Conservation (phyloP, 2,329 filamentous ascomycete genomes). For the Blumeria hordei region DNA sequence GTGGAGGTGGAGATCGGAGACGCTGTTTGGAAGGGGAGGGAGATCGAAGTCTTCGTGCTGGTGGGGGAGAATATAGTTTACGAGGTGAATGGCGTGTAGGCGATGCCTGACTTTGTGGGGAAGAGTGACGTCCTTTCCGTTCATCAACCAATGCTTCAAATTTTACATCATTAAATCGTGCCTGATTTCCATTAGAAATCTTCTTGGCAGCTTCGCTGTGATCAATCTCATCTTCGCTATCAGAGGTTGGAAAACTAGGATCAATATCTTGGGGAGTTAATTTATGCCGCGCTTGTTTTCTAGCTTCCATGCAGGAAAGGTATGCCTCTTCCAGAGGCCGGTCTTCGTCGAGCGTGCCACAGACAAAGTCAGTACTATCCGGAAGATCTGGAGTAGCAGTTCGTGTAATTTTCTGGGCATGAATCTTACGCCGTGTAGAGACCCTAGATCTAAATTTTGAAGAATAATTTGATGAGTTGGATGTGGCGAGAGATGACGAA, state of each 20-base stretch:
- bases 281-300: slow-evolving; percentile 58
- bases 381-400: slow-evolving; percentile 60
- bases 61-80: slow-evolving; percentile 30
- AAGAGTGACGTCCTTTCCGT: slow-evolving; percentile 23
- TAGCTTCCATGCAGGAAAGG: slow-evolving; percentile 58
- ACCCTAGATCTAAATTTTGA: no score
- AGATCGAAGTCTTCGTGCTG: slow-evolving; percentile 14
- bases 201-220: neutral
- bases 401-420: slow-evolving; percentile 24
- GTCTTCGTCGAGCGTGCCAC: slow-evolving; percentile 89
- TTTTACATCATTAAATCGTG: slow-evolving; percentile 39
- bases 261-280: slow-evolving; percentile 89
- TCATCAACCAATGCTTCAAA: slow-evolving; percentile 43
- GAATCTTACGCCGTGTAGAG: no score
- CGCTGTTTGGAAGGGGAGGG: slow-evolving; percentile 15
- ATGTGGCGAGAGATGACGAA: slow-evolving; percentile 13
- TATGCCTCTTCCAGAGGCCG: slow-evolving; percentile 86
- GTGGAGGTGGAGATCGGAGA: slow-evolving; percentile 38
- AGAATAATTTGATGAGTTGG: no score
- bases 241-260: slow-evolving; percentile 86
- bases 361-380: slow-evolving; percentile 98
- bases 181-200: neutral
- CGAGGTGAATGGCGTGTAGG: slow-evolving; percentile 33
- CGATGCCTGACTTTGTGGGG: slow-evolving; percentile 19
- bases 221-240: slow-evolving; percentile 51